Base-by-base conservation (phyloP, 495 filamentous ascomycete genomes). In the Penicillium turbatum region DNA sequence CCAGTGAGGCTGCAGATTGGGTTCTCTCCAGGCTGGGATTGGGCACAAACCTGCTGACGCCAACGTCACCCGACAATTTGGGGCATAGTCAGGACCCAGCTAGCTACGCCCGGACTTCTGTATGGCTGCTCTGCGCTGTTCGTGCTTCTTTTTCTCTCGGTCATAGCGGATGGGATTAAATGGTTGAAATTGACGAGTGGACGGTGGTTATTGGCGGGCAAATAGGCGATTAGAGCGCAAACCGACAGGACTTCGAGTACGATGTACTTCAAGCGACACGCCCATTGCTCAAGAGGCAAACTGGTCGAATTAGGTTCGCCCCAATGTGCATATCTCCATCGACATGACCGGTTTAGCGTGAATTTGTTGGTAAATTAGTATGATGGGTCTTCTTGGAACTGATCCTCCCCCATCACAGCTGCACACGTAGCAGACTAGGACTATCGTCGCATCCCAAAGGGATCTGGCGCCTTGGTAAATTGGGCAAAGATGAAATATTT, bases 351-450 rank as follows among this genome's bases (percentile, higher is more conserved):
- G 15, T n/a, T 5, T 30, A 31, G 10, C n/a, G 41, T 29, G 8
- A 17, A 10, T 17, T 30, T 7, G 46, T 48, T 30, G 30, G 32
- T 30, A 13, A 24, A 8, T 10, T 35, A 48, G 46, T n/a, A 26
- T 24, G 36, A 48, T 36, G 45, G 45, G 45, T 34, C 45, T 31
- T 24, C 21, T 37, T 16, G 39, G 24, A 42, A 42, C 51, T 47
- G 42, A 36, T 26, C 44, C 10, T 31, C 39, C 31, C 39, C 46
- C 43, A 63, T 66, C 61, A 69, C 54, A 44, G 53, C 57, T 67
- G 68, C 63, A 66, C 65, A 72, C 71, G 70, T 71, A 70, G 69
- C 67, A 59, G 41, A 48, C 55, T 50, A 16, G n/a, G 35, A 60
- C 36, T 42, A 34, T 51, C 46, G 55, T 37, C 21, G 45, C 45